Evolutionary conservation across 2,329 filamentous ascomycete genomes (phyloP), one percentile per base, ranked within the genome.

Genomic region (Ophiosphaerella korrae): DNA sequence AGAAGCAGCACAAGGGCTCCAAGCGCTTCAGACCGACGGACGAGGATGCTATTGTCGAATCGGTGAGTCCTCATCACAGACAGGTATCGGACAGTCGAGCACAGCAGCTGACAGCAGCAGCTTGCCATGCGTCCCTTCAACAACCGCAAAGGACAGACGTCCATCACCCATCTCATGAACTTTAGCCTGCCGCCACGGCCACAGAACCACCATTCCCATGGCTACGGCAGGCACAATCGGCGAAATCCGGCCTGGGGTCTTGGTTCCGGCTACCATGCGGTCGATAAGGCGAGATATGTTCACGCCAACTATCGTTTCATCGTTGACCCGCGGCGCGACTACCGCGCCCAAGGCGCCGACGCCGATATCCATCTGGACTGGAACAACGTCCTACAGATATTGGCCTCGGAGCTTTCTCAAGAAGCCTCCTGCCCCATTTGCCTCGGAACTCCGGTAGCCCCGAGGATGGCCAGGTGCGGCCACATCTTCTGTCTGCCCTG

Each of bases 251-350:
- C 88, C 2, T 96, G 89, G 88, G 91, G 91, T 0, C 80, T 90
- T 35, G 91, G 92, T 3, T 96, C 92, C 32, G 92, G 92, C 23
- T 90, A 96, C 73, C 92, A 97, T 74, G 86, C 90, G 12, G 84
- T 87, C 37, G 94, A 99, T 74, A 97, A 97, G 77, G 89, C 92
- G 50, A 87, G 88, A 78, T 92, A 90, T 62, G 87, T 99, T 13
- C 92, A 99, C 73, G 92, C 94, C 58, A 99, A 99, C 74, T 99
- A 99, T 71, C 88, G 94, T 48, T 99, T 99, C 72, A 88, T 99
- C 52, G 92, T 99, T 44, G 87, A 90, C 53, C 93, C 94, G 3
- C 82, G 85, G 48, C 88, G 86, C 50, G 84, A 88, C 66, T 99
- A 97, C 71, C 82, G 84, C 52, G 83, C 84, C 5, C 92, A 97